phyloP scores from a whole-genome alignment of 352 stramenopile species.

The Pythium aphanidermatum region DNA sequence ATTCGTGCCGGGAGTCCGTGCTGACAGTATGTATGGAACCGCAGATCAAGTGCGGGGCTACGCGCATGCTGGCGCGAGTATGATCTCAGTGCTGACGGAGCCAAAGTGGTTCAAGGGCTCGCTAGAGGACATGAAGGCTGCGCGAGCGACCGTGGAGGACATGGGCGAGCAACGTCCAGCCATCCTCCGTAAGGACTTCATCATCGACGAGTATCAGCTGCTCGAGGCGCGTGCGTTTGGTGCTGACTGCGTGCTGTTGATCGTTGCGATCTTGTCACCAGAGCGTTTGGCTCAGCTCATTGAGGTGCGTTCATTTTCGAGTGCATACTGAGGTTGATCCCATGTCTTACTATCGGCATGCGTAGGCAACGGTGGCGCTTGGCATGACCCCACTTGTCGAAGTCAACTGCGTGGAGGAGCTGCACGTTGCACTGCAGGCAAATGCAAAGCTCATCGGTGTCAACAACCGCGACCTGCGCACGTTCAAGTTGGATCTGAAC shows the following conservation, averaged over 20 bases:
- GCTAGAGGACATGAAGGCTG: conserved; percentile 78
- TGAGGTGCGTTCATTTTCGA: conserved; percentile 27
- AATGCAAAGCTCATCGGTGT: conserved; percentile 95
- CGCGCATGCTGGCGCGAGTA: conserved; percentile 87
- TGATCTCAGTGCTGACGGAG: conserved; percentile 98
- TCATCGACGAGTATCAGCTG: conserved; percentile 93
- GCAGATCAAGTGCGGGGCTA: conserved; percentile 91
- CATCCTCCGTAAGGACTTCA: conserved; percentile 93
- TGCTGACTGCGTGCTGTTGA: conserved; percentile 97
- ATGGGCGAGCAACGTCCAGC: conserved; percentile 41
- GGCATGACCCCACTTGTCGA: conserved; percentile 98
- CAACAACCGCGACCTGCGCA: conserved; percentile 98
- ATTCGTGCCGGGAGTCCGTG: not conserved
- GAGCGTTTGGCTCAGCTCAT: conserved; percentile 55
- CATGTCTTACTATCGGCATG: too few relatives aligned
- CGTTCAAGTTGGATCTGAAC: conserved; percentile 96
- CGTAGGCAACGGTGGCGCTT: conserved; percentile 77
- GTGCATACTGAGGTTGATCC: too few relatives aligned
- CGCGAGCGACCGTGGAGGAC: conserved; percentile 42
- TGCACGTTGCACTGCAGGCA: conserved; percentile 90
- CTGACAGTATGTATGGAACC: conserved; percentile 19
- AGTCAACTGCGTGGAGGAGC: conserved; percentile 93
- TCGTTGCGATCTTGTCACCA: conserved; percentile 90
- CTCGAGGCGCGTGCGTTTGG: conserved; percentile 93
- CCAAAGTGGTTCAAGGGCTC: conserved; percentile 96